Conservation (phyloP, 2,329 filamentous ascomycete species). For the Penicillium sp. region DNA sequence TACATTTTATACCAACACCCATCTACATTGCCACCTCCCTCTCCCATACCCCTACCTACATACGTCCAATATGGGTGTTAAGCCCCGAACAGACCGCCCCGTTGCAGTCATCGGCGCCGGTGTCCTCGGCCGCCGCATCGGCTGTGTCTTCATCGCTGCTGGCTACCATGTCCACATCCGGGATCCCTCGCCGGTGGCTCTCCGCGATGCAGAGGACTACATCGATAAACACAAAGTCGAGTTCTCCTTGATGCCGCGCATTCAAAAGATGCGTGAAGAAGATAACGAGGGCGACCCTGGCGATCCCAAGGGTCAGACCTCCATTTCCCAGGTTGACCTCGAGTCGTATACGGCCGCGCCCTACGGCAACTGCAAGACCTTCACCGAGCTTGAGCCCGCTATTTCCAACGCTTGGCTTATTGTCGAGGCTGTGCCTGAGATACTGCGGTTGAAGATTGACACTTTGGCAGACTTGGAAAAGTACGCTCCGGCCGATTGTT, state of each 20-base stretch:
- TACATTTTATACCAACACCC: not conserved
- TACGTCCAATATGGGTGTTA: not conserved
- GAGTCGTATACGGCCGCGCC: slow-evolving; percentile 18
- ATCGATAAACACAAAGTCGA: slow-evolving; percentile 25
- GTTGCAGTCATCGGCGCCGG: slow-evolving; percentile 35
- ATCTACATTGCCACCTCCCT: not conserved
- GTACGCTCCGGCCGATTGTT: slow-evolving; percentile 38
- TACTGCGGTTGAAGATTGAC: slow-evolving; percentile 41
- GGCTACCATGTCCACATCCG: slow-evolving; percentile 23
- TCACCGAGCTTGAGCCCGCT: slow-evolving; percentile 34
- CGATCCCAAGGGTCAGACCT: not conserved
- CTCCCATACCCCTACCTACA: not conserved
- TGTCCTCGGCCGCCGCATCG: slow-evolving; percentile 34
- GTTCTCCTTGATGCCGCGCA: slow-evolving; percentile 16
- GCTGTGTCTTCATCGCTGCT: slow-evolving; percentile 21
- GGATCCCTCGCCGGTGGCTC: slow-evolving; percentile 22
- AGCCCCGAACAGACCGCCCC: slow-evolving; percentile 19
- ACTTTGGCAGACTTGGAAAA: slow-evolving; percentile 41
- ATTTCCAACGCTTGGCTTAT: slow-evolving; percentile 46
- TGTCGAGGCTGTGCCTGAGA: slow-evolving; percentile 47
- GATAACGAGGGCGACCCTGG: not conserved
- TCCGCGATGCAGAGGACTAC: slow-evolving; percentile 23
- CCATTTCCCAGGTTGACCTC: slow-evolving; percentile 16
- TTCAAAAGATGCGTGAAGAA: slow-evolving; percentile 2
- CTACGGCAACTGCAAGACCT: slow-evolving; percentile 27